phyloP scores from a whole-genome alignment of 2,329 filamentous ascomycete species.

The Neofusicoccum laricinum region DNA sequence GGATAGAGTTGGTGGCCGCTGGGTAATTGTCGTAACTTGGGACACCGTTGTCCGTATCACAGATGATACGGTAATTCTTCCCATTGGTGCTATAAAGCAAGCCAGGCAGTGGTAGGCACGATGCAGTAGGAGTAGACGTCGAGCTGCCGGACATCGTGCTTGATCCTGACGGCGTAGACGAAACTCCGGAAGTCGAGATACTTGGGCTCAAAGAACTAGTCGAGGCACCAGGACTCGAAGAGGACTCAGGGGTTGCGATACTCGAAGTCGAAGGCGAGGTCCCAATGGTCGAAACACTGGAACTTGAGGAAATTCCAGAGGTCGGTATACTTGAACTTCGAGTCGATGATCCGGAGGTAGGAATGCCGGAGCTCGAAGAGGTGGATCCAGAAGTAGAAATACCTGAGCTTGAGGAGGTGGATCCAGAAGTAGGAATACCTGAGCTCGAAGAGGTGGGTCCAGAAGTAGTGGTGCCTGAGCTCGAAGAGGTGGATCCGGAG shows the following conservation, averaged over 20 bases:
- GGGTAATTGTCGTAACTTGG: neutral
- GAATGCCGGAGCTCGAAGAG: too few relatives aligned
- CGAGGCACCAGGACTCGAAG: too few relatives aligned
- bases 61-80: neutral
- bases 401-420: neutral
- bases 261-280: neutral
- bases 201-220: too few relatives aligned
- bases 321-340: too few relatives aligned
- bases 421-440: neutral
- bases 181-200: too few relatives aligned
- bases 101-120: neutral
- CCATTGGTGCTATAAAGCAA: neutral
- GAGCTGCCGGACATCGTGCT: neutral
- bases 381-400: neutral
- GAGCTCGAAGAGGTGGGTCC: neutral
- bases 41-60: neutral
- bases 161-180: neutral
- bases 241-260: neutral
- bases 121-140: neutral
- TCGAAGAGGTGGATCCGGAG: neutral
- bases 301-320: neutral
- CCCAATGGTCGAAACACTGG: neutral
- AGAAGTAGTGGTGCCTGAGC: neutral
- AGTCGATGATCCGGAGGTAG: too few relatives aligned
- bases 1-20: neutral